phyloP scores from a whole-genome alignment of 106 monocot species.

The Dendrobium catenatum region DNA sequence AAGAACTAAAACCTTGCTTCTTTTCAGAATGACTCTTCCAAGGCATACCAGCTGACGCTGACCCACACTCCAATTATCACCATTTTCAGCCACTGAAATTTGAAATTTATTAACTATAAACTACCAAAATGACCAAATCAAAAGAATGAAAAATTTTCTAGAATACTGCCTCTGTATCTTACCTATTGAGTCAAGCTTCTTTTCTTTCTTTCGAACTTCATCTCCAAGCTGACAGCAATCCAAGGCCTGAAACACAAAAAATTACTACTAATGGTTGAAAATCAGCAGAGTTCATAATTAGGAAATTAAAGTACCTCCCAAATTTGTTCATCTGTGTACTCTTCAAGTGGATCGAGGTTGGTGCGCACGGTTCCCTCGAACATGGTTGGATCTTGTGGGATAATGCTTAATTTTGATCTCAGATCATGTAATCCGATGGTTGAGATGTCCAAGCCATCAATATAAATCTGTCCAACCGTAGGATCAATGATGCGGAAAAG shows the following conservation, averaged over 20 bases:
- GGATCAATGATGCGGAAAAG: conserved; percentile 25
- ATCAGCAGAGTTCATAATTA: not conserved
- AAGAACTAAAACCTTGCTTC: conserved; percentile 75
- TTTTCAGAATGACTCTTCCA: conserved; percentile 70
- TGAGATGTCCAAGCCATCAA: conserved; percentile 15
- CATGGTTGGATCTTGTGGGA: conserved; percentile 27
- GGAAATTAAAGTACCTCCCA: conserved; percentile 17
- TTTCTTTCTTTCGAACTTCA: conserved; percentile 64
- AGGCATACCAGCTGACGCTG: conserved; percentile 83
- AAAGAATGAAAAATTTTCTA: not conserved
- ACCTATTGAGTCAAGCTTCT: conserved; percentile 66
- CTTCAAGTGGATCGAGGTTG: conserved; percentile 26
- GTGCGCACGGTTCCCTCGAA: conserved; percentile 23
- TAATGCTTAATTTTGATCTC: conserved; percentile 16
- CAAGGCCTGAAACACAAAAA: conserved; percentile 30
- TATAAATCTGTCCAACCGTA: conserved; percentile 10
- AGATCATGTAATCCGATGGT: conserved; percentile 20
- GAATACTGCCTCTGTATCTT: not conserved
- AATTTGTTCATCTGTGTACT: conserved; percentile 24
- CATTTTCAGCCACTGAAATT: conserved; percentile 69
- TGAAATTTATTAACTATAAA: not conserved
- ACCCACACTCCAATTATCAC: conserved; percentile 95
- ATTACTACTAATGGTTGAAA: not conserved
- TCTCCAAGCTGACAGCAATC: conserved; percentile 84
- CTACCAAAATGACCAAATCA: not conserved